Percentiles rank a stretch among this genome's conserved stretches.
Evolutionary conservation across 2,329 filamentous ascomycete species (phyloP).

Genomic region (Arthrobotrys entomopaga): DNA sequence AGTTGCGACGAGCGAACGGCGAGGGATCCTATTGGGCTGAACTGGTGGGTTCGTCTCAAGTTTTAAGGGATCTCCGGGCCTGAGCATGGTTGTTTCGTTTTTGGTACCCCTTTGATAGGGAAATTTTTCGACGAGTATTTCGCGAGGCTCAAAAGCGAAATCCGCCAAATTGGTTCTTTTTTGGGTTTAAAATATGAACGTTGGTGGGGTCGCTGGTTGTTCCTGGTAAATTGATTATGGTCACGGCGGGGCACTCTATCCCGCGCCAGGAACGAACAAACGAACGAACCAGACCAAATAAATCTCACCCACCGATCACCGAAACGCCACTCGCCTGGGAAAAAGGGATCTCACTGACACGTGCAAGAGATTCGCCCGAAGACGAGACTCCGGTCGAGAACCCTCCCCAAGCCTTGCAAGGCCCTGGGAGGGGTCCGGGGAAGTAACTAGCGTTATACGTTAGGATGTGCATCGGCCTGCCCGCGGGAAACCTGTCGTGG

Average conservation of each 20-base stretch:
- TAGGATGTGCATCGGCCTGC: conserved; percentile 20
- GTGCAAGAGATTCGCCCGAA: conserved; percentile 9
- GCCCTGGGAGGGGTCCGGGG: too few relatives aligned
- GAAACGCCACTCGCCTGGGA: conserved; percentile 16
- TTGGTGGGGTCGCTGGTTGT: conserved; percentile 6
- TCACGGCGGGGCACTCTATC: too few relatives aligned
- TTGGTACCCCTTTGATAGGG: conserved; percentile 7
- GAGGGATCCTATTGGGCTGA: conserved; percentile 45
- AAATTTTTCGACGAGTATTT: conserved; percentile 2
- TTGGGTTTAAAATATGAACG: background rate
- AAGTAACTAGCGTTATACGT: too few relatives aligned
- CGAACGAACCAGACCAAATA: too few relatives aligned
- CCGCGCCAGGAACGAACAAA: too few relatives aligned
- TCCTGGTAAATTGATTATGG: background rate
- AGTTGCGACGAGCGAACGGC: conserved; percentile 16
- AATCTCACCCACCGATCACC: conserved; percentile 3
- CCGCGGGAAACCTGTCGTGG: conserved; percentile 36
- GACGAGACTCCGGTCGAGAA: background rate
- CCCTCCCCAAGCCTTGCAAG: too few relatives aligned
- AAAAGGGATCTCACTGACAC: conserved; percentile 1
- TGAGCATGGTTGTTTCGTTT: conserved; percentile 24
- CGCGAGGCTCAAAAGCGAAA: conserved; percentile 32
- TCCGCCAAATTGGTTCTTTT: conserved; percentile 25
- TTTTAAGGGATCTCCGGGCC: conserved; percentile 22
- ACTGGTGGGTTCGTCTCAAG: conserved; percentile 14